Base-by-base conservation (phyloP, 2,329 filamentous ascomycete genomes). In the Arthrobotrys entomopaga region DNA sequence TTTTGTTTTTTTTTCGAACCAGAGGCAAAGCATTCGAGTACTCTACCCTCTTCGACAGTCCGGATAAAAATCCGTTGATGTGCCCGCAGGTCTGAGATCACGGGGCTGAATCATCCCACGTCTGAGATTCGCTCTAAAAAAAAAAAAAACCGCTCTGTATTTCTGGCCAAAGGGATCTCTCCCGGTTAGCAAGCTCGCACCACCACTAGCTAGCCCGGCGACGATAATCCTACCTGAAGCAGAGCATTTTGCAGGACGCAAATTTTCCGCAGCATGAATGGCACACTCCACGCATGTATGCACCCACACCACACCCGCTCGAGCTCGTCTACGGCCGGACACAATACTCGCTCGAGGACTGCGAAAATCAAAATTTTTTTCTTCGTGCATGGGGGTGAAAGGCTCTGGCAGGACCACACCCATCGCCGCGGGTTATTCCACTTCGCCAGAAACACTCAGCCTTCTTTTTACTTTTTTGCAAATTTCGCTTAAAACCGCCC, bases 31-130 rank as follows among this genome's bases (percentile, higher is more conserved):
- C 29, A 34, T 24, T 43, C 38, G 56, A 50, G 65, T 57, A 57
- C 50, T n/a, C 16, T 64, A 58, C 29, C 52, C 46, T 19, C 53
- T 46, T 20, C 19, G 20, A 22, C 26, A 53, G 13, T 6, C 26
- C 26, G 3, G 20, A 22, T 65, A 54, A 60, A 53, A 59, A 63
- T 59, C 56, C 56, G 61, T 73, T 64, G 69, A 63, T 57, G 38
- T 53, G 49, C 56, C 57, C 67, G 59, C 48, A 52, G 60, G 61
- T 48, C 61, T 54, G 49, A 43, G 56, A 74, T 74, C 70, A 74
- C 70, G 70, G 70, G 70, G 70, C 52, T 67, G 70, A 74, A 74
- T 74, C 70, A 74, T 67, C 57, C 70, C 63, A 74, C 70, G 70
- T 74, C 56, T 67, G 63, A 53, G 58, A 66, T 61, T 43, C 54